These are phyloP conservation scores for Fusarium nelsonii DNA, from an alignment of 2,329 filamentous ascomycete species.

Conservation along the genomic window DNA sequence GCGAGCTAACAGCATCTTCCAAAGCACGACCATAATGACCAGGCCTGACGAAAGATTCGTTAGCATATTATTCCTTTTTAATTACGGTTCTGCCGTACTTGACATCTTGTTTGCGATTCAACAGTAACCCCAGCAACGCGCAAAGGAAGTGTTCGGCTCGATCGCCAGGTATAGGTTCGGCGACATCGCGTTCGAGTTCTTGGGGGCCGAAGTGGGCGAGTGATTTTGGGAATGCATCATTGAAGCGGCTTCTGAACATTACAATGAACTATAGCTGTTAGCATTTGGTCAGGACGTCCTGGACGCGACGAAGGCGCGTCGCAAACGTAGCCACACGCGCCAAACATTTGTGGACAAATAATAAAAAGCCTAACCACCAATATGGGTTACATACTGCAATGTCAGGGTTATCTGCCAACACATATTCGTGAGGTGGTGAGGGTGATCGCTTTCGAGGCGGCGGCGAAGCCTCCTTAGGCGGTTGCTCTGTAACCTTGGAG, in stretches of 20 bases:
- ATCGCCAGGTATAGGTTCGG: slow-evolving; percentile 81
- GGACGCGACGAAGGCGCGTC: slow-evolving; percentile 68
- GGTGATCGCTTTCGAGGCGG: slow-evolving; percentile 82
- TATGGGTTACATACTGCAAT: slow-evolving; percentile 81
- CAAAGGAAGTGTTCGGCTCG: slow-evolving; percentile 90
- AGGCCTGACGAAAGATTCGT: slow-evolving; percentile 67
- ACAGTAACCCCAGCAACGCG: slow-evolving; percentile 84
- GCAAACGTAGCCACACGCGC: slow-evolving; percentile 55
- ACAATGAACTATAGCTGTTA: slow-evolving; percentile 83
- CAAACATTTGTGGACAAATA: slow-evolving; percentile 46
- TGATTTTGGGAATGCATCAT: slow-evolving; percentile 88
- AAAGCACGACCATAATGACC: slow-evolving; percentile 93
- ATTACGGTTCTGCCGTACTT: slow-evolving; percentile 74
- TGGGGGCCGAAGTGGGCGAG: slow-evolving; percentile 92
- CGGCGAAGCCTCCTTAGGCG: slow-evolving; percentile 71
- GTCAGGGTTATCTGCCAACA: slow-evolving; percentile 89
- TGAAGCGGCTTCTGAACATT: slow-evolving; percentile 96
- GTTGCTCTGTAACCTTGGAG: slow-evolving; percentile 65
- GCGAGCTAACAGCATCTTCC: slow-evolving; percentile 88
- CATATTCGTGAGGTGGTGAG: slow-evolving; percentile 90
- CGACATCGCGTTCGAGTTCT: slow-evolving; percentile 89
- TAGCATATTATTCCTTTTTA: slow-evolving; percentile 16
- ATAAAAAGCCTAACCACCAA: neutral
- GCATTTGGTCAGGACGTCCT: slow-evolving; percentile 49
- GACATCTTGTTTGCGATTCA: slow-evolving; percentile 98